phyloP scores from a whole-genome alignment of 129 eudicot genomes.

The Flaveria brownii region DNA sequence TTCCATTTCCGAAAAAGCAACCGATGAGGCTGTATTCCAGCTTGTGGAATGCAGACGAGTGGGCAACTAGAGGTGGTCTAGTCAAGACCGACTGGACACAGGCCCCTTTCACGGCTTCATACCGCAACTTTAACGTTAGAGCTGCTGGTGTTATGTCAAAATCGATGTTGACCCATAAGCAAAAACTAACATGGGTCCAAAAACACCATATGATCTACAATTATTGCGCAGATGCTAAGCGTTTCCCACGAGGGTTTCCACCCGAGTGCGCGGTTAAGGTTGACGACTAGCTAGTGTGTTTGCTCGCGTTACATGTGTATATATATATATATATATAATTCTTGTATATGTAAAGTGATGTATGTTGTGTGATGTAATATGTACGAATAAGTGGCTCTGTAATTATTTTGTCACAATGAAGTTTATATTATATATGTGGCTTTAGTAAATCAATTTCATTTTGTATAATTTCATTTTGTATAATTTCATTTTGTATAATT shows the following conservation, averaged over 20 bases:
- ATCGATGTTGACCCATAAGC: not conserved
- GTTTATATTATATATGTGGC: no score
- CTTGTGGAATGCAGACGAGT: conserved; percentile 61
- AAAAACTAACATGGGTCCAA: conserved; percentile 23
- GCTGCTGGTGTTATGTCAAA: conserved; percentile 35
- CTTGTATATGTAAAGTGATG: not conserved
- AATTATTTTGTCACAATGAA: not conserved
- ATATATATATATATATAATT: not conserved
- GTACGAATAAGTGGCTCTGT: not conserved
- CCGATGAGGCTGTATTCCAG: conserved; percentile 57
- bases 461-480: no score
- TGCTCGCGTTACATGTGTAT: not conserved
- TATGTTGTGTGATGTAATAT: not conserved
- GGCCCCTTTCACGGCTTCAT: conserved; percentile 53
- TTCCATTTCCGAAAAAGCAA: conserved; percentile 50
- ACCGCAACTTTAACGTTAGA: conserved; percentile 39
- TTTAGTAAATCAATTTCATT: no score
- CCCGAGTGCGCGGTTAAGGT: not conserved
- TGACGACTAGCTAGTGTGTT: not conserved
- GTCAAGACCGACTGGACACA: conserved; percentile 60
- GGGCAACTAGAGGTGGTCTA: conserved; percentile 69
- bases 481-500: no score
- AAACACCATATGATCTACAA: conserved; percentile 32
- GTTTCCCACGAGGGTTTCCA: conserved; percentile 26
- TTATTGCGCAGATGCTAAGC: conserved; percentile 26